phyloP scores from a whole-genome alignment of 495 filamentous ascomycete genomes.

The Amphirosellinia nigrospora region DNA sequence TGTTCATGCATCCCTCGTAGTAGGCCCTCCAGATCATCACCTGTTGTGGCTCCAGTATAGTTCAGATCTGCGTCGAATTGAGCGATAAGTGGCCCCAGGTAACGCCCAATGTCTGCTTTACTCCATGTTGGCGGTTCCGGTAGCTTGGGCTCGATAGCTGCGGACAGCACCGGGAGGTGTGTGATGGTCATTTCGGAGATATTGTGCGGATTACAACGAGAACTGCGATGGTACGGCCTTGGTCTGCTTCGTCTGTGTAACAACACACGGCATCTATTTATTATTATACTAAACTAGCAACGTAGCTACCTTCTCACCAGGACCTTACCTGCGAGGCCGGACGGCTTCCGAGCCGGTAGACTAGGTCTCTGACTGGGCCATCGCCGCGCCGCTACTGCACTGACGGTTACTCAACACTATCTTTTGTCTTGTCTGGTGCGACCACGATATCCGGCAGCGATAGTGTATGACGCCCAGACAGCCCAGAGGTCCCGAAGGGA shows the following conservation, averaged over 20 bases:
- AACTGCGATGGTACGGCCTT: slow-evolving; percentile 1
- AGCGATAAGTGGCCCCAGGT: slow-evolving; percentile 20
- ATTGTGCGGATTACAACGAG: not conserved
- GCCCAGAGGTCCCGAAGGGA: slow-evolving; percentile 12
- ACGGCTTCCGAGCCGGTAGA: slow-evolving; percentile 10
- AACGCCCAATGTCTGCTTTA: slow-evolving; percentile 7
- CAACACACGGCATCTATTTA: slow-evolving; percentile 23
- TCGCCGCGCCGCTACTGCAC: not conserved
- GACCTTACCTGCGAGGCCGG: not conserved
- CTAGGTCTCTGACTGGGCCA: too few species aligned
- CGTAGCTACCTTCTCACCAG: not conserved
- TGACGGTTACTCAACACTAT: not conserved
- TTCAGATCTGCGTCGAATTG: slow-evolving; percentile 21
- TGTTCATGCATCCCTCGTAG: slow-evolving; percentile 22
- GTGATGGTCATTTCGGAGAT: slow-evolving; percentile 15
- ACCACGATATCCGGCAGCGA: not conserved
- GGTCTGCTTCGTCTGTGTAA: not conserved
- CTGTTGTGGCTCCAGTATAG: slow-evolving; percentile 20
- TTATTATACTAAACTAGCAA: not conserved
- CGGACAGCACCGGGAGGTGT: not conserved
- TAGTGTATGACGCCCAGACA: too few species aligned
- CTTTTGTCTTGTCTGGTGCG: not conserved
- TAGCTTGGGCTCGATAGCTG: slow-evolving; percentile 11
- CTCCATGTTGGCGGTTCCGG: slow-evolving; percentile 16
- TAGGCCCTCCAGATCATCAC: slow-evolving; percentile 22